Conservation (phyloP, 139 green algal species). For the Chlamydomonas applanata region DNA sequence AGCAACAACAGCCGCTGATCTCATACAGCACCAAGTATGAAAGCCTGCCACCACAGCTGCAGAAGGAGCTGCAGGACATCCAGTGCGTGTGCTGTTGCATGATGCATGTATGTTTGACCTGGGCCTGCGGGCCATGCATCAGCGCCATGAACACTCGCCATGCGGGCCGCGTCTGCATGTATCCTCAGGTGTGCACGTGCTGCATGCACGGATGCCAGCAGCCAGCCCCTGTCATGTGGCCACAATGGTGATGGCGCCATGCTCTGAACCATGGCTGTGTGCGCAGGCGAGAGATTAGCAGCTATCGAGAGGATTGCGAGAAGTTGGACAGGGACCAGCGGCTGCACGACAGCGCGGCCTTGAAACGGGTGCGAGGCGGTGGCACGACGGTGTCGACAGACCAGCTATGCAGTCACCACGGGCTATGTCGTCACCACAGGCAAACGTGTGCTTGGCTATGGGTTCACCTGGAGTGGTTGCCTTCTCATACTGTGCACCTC, state of each 20-base stretch:
- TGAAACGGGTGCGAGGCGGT: constrained; percentile 30
- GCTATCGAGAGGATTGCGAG: constrained; percentile 37
- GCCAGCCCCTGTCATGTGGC: too few relatives aligned
- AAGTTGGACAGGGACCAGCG: constrained; percentile 32
- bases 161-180: background rate
- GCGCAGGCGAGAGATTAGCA: constrained; percentile 40
- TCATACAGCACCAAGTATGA: constrained; percentile 46
- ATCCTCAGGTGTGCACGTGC: background rate
- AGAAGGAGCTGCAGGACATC: constrained; percentile 35
- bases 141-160: too few relatives aligned
- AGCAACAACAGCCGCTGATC: constrained; percentile 16
- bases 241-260: too few relatives aligned
- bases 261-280: too few relatives aligned
- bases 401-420: background rate
- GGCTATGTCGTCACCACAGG: background rate
- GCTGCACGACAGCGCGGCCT: constrained; percentile 27
- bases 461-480: background rate
- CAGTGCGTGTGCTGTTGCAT: constrained; percentile 25
- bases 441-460: background rate
- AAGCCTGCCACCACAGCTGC: constrained; percentile 26
- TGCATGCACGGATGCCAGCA: too few relatives aligned
- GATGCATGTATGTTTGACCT: background rate
- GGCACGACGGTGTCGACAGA: background rate
- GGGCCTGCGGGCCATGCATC: too few relatives aligned
- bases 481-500: too few relatives aligned